Conservation (phyloP, 805 yeast species). For the Candida golubevii region DNA sequence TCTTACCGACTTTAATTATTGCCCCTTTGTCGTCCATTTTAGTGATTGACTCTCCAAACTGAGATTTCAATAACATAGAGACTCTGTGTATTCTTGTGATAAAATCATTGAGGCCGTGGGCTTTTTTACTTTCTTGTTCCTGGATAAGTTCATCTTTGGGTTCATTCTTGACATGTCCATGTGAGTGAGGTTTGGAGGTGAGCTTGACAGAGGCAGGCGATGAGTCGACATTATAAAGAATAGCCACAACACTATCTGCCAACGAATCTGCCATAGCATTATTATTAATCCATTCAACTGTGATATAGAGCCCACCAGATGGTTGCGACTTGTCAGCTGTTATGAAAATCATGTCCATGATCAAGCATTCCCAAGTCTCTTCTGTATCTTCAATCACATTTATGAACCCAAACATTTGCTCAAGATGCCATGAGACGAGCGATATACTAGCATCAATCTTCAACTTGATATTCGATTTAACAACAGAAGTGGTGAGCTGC, state of each 20-base stretch:
- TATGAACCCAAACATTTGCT: slow-evolving; percentile 91
- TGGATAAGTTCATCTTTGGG: slow-evolving; percentile 14
- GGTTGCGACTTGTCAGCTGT: slow-evolving; percentile 36
- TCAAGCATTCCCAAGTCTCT: slow-evolving; percentile 40
- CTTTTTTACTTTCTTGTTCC: slow-evolving; percentile 16
- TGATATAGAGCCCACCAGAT: slow-evolving; percentile 39
- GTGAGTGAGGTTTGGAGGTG: slow-evolving; percentile 58
- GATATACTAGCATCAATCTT: slow-evolving; percentile 77
- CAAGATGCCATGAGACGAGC: slow-evolving; percentile 80
- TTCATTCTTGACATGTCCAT: slow-evolving; percentile 29
- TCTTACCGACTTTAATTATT: slow-evolving; percentile 65
- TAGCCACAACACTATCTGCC: slow-evolving; percentile 91
- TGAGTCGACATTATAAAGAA: slow-evolving; percentile 85
- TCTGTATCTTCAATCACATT: slow-evolving; percentile 58
- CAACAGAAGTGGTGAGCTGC: slow-evolving; percentile 77
- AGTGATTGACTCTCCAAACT: slow-evolving; percentile 75
- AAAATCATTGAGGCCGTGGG: slow-evolving; percentile 25
- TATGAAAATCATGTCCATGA: slow-evolving; percentile 42
- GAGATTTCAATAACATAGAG: slow-evolving; percentile 63
- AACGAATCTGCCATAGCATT: slow-evolving; percentile 78
- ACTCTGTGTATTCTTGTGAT: slow-evolving; percentile 45
- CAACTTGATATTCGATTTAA: slow-evolving; percentile 76
- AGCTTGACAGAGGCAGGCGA: slow-evolving; percentile 92
- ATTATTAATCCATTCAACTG: slow-evolving; percentile 89
- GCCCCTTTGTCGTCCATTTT: slow-evolving; percentile 45